Conservation (phyloP, 768 basidiomycete species). For the Calocera cornea region DNA sequence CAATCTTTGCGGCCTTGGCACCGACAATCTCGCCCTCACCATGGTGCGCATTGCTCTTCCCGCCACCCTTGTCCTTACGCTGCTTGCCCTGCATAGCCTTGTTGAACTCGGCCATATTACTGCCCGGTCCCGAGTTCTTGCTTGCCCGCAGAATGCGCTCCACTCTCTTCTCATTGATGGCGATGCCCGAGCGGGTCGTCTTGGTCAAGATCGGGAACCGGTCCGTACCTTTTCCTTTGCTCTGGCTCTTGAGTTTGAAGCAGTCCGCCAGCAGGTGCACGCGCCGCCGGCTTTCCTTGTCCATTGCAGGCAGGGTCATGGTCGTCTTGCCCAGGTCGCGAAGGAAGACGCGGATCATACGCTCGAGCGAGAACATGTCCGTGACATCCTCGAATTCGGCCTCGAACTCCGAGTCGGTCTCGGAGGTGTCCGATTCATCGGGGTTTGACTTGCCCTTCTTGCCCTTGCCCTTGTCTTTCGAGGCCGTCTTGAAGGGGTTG, state of each 20-base stretch:
- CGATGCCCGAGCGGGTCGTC: slow-evolving; percentile 44
- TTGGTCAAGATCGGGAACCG: slow-evolving; percentile 69
- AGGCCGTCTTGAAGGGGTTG: slow-evolving; percentile 43
- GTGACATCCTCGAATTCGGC: slow-evolving; percentile 29
- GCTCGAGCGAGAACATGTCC: slow-evolving; percentile 53
- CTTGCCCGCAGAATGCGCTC: slow-evolving; percentile 25
- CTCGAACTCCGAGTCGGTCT: slow-evolving; percentile 30
- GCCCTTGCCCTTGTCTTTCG: slow-evolving; percentile 48
- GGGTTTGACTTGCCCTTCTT: slow-evolving; percentile 35
- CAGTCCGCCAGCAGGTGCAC: slow-evolving; percentile 70
- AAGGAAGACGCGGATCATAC: slow-evolving; percentile 58
- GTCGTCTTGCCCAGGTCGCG: slow-evolving; percentile 35
- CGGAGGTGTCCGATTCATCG: slow-evolving; percentile 41
- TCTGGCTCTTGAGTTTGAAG: slow-evolving; percentile 62
- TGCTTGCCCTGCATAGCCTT: slow-evolving; percentile 21
- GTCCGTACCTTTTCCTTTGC: slow-evolving; percentile 51
- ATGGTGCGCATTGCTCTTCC: slow-evolving; percentile 31
- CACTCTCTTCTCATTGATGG: slow-evolving; percentile 50
- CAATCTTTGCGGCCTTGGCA: slow-evolving; percentile 69
- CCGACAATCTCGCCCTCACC: slow-evolving; percentile 82
- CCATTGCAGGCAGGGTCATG: slow-evolving; percentile 67
- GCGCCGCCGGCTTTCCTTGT: slow-evolving; percentile 51
- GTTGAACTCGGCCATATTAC: slow-evolving; percentile 22
- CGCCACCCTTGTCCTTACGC: slow-evolving; percentile 14
- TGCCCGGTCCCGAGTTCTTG: slow-evolving; percentile 23